Evolutionary conservation across 768 basidiomycete species (phyloP).

Genomic region (Amanita brunnescens): DNA sequence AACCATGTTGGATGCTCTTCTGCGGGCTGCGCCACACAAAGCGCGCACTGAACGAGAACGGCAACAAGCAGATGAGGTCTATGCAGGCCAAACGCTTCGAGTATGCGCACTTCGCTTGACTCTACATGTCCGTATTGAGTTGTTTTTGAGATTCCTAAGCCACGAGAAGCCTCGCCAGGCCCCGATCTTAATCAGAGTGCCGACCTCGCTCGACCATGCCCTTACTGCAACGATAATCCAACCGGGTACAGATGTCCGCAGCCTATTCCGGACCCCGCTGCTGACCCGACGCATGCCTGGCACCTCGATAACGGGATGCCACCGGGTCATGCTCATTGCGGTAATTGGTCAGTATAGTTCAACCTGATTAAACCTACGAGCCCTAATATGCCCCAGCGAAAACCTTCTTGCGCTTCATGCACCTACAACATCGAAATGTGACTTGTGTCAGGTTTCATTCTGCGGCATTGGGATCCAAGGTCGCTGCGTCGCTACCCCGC

Average conservation of each 20-base stretch:
- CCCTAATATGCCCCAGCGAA: conserved; percentile 38
- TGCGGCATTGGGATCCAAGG: conserved; percentile 74
- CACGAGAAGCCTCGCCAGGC: conserved; percentile 70
- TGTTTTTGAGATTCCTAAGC: conserved; percentile 54
- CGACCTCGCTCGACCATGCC: conserved; percentile 71
- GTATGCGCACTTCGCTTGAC: conserved; percentile 27
- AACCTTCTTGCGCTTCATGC: conserved; percentile 64
- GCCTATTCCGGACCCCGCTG: conserved; percentile 64
- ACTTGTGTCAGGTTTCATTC: conserved; percentile 75
- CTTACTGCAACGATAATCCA: conserved; percentile 65
- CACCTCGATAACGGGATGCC: conserved; percentile 69
- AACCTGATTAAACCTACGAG: background rate
- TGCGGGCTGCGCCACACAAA: conserved; percentile 63
- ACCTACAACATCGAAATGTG: conserved; percentile 75
- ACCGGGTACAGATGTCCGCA: conserved; percentile 79
- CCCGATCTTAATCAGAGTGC: conserved; percentile 55
- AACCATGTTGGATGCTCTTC: conserved; percentile 58
- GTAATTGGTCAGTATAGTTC: conserved; percentile 55
- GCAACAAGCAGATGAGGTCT: conserved; percentile 77
- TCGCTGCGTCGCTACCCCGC: conserved; percentile 55
- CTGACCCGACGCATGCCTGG: conserved; percentile 68
- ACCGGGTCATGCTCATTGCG: conserved; percentile 73
- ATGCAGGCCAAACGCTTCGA: conserved; percentile 52
- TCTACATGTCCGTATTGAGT: conserved; percentile 5
- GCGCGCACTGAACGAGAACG: conserved; percentile 62